A percentile compares a stretch with the other conserved stretches of the same genome.
Evolutionary conservation across 768 basidiomycete species (phyloP).

Genomic region (Lactarius indigo): DNA sequence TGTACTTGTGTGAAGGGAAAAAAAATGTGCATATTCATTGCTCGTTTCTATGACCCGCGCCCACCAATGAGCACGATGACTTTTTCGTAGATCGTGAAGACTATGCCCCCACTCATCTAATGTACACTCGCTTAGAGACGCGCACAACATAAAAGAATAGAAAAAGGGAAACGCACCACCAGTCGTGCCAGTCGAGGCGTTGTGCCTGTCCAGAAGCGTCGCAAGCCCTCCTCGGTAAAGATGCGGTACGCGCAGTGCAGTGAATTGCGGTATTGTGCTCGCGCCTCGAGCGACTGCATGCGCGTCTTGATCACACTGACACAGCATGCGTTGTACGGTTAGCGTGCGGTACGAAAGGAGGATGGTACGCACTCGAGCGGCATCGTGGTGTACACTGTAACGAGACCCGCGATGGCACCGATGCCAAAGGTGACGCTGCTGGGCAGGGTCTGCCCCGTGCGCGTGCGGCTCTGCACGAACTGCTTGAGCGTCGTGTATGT

Average conservation of each 20-base stretch:
- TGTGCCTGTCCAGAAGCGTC: conserved; percentile 96
- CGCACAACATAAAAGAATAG: neutral
- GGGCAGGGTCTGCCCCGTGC: conserved; percentile 82
- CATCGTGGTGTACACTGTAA: conserved; percentile 91
- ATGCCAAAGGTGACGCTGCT: conserved; percentile 90
- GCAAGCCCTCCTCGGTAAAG: conserved; percentile 86
- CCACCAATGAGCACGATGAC: conserved; percentile 54
- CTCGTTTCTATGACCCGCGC: conserved; percentile 24
- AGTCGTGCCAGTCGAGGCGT: conserved; percentile 84
- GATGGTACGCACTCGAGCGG: conserved; percentile 60
- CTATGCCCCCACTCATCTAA: conserved; percentile 88
- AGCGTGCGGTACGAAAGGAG: neutral
- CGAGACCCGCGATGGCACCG: conserved; percentile 88
- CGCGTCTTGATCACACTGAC: conserved; percentile 92
- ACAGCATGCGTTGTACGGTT: neutral
- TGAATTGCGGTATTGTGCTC: conserved; percentile 82
- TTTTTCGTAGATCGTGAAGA: conserved; percentile 90
- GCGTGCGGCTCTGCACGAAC: conserved; percentile 78
- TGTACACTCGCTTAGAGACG: neutral
- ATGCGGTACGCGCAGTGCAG: conserved; percentile 96
- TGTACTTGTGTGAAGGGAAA: neutral
- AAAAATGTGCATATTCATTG: neutral
- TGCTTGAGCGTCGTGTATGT: conserved; percentile 94
- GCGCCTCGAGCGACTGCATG: conserved; percentile 91
- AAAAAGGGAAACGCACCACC: conserved; percentile 52